Conservation (phyloP, 108 stramenopile genomes). For the Schizochytrium sp. region DNA sequence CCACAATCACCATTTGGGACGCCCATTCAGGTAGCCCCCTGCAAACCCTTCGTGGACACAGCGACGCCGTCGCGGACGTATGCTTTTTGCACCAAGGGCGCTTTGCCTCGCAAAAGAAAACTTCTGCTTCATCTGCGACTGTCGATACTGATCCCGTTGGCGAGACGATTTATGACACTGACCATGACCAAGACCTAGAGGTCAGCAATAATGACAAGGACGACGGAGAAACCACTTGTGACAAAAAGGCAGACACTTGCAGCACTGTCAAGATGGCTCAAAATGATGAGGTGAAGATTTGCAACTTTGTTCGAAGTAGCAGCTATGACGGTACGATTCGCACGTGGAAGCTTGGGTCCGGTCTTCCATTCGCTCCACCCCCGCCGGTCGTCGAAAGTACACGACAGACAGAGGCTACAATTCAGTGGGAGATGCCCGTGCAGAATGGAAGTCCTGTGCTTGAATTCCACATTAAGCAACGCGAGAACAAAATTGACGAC, state of each 20-base stretch:
- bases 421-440: not conserved
- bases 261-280: too few relatives aligned
- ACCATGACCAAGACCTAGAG: too few relatives aligned
- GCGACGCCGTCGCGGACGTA: not conserved
- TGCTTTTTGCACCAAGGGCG: not conserved
- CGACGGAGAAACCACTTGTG: too few relatives aligned
- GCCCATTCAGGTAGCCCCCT: not conserved
- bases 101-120: not conserved
- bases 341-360: slow-evolving; percentile 6
- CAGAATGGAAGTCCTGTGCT: not conserved
- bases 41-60: not conserved
- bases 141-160: too few relatives aligned
- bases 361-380: not conserved
- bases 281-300: not conserved
- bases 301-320: not conserved
- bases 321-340: not conserved
- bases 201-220: too few relatives aligned
- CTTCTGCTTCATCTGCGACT: not conserved
- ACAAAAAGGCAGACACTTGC: too few relatives aligned
- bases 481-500: not conserved
- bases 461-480: not conserved
- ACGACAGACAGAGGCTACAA: not conserved
- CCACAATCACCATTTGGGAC: not conserved
- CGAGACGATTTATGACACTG: too few relatives aligned
- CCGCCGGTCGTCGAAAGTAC: not conserved